Conservation (phyloP, 306 rosid genomes). For the Arachis hypogaea region DNA sequence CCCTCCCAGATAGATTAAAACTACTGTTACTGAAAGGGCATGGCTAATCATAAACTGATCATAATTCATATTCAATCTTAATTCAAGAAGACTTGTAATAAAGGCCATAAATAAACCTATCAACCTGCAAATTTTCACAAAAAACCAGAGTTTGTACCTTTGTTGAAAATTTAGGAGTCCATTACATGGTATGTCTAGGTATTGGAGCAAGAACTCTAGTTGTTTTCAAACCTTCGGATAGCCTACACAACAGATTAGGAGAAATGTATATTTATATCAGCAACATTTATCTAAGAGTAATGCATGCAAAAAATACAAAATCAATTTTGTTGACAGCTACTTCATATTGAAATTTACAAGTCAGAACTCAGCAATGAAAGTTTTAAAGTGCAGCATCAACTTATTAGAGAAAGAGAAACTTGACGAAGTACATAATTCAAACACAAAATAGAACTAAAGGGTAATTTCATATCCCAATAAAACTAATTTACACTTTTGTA, state of each 20-base stretch:
- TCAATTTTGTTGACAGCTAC: conserved; percentile 7
- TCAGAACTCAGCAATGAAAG: conserved; percentile 5
- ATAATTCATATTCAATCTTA: too few species aligned
- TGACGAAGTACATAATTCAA: too few species aligned
- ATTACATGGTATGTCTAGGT: conserved; percentile 69
- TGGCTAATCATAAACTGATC: too few species aligned
- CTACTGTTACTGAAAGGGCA: background rate
- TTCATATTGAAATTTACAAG: conserved; percentile 14
- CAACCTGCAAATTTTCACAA: conserved; percentile 25
- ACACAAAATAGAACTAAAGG: too few species aligned
- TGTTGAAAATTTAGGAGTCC: conserved; percentile 86
- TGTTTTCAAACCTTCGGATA: conserved; percentile 87
- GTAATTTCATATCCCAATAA: too few species aligned
- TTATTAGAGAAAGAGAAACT: too few species aligned
- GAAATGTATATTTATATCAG: conserved; percentile 29
- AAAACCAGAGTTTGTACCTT: conserved; percentile 53
- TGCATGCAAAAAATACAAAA: conserved; percentile 16
- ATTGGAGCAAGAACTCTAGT: conserved; percentile 89
- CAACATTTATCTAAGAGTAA: conserved; percentile 12
- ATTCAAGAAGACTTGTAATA: background rate
- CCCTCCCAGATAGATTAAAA: background rate
- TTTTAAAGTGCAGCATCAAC: background rate
- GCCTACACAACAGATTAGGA: conserved; percentile 56
- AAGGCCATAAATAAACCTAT: background rate
- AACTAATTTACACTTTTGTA: too few species aligned